These are phyloP conservation scores for Cymodocea nodosa DNA, from an alignment of 116 monocot species.

Conservation along the genomic window DNA sequence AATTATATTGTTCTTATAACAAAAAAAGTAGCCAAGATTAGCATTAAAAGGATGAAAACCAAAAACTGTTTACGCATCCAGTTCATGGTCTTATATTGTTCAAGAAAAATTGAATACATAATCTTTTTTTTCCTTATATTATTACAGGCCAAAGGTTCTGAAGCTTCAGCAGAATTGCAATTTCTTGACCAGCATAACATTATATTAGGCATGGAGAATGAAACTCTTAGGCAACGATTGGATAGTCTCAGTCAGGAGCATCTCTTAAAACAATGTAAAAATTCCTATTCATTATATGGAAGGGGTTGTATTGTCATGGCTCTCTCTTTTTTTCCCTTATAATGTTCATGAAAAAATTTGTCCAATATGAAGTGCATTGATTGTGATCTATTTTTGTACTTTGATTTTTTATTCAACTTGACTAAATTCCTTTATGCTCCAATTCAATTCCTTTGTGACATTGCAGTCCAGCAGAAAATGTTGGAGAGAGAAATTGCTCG, in stretches of 20 bases:
- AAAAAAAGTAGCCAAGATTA: neutral
- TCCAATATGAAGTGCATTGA: too few relatives aligned
- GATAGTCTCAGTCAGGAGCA: constrained; percentile 68
- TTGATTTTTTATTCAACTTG: neutral
- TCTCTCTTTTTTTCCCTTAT: neutral
- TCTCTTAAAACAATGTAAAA: constrained; percentile 59
- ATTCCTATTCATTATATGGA: neutral
- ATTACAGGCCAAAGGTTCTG: constrained; percentile 47
- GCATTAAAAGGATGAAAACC: neutral
- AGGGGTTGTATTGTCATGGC: neutral
- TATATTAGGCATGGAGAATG: constrained; percentile 70
- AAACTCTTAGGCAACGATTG: constrained; percentile 60
- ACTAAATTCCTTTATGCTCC: neutral
- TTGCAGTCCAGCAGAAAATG: constrained; percentile 88
- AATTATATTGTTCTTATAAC: neutral
- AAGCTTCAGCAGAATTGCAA: constrained; percentile 70
- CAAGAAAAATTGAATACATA: neutral
- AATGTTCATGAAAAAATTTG: neutral
- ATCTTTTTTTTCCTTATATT: neutral
- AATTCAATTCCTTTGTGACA: neutral
- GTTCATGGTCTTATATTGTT: too few relatives aligned
- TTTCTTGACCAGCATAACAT: constrained; percentile 71
- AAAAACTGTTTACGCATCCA: too few relatives aligned
- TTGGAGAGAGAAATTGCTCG: constrained; percentile 75
- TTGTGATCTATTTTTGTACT: too few relatives aligned